Evolutionary conservation across 2,329 filamentous ascomycete species (phyloP), one percentile per base, ranked within the genome.

Genomic region (Pseudocercospora musae): DNA sequence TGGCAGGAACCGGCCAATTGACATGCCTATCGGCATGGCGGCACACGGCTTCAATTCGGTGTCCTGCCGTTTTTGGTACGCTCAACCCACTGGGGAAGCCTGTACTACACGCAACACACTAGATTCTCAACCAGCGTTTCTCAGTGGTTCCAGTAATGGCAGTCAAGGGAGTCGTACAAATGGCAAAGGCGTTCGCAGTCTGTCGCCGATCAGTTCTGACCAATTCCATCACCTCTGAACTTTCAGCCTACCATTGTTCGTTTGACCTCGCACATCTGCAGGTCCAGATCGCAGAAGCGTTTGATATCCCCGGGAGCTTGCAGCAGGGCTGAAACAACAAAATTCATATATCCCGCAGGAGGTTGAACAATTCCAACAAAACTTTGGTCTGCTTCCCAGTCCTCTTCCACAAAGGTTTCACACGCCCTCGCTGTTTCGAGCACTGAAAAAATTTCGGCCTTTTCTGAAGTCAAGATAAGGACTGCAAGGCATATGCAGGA

Each of bases 1-100:
- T 49, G 59, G 62, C 62, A 63, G 62, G 62, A 53, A 63, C 62
- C 11, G 31, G 25, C 62, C 62, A 63, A 63, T 63, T 11, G 57
- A 40, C 37, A 40, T 37, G 21, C 23, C 27, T 20, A 23, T 60
- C 62, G 62, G 58, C 49, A 55, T 58, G 27, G 57, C 58, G 62
- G 58, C 62, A 60, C 62, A 54, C 62, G 62, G 62, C 46, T 42
- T 54, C 57, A 60, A 58, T 50, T 60, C 62, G 62, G 62, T 37
- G 46, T 29, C 18, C 46, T 46, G 42, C 62, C 58, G 49, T 46
- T 57, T 54, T 60, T 50, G 62, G 54, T 49, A 48, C 25, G 55
- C 42, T 57, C 37, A 46, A 57, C 40, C 52, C 37, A 48, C 54
- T 54, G 53, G 56, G 54, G 58, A 54, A 57, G 37, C 55, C 23